Percentiles rank a stretch among this genome's conserved stretches.
phyloP scores from a whole-genome alignment of 768 basidiomycete genomes.

The Fibroporia radiculosa region DNA sequence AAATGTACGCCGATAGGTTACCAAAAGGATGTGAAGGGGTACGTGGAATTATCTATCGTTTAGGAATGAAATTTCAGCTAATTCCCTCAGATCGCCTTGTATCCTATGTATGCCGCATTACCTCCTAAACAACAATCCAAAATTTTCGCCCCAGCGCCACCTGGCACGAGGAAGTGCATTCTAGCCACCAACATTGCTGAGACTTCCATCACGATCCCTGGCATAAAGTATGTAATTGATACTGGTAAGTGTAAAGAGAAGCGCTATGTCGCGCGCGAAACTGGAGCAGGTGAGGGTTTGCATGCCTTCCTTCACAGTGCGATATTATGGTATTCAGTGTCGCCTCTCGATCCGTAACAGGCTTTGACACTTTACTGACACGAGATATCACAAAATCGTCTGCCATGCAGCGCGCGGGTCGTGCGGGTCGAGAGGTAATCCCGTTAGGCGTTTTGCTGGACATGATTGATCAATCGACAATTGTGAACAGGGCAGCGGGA shows the following conservation, averaged over 20 bases:
- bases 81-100: conserved; percentile 52
- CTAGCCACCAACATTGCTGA: conserved; percentile 98
- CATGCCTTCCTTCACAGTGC: not conserved
- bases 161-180: conserved; percentile 80
- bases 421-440: conserved; percentile 86
- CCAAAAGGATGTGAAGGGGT: conserved; percentile 52
- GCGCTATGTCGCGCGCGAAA: conserved; percentile 61
- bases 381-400: conserved; percentile 84
- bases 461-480: not conserved
- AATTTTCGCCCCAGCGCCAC: conserved; percentile 63
- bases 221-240: conserved; percentile 92
- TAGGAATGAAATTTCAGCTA: not conserved
- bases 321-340: not conserved
- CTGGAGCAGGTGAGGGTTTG: conserved; percentile 51
- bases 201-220: conserved; percentile 95
- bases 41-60: not conserved
- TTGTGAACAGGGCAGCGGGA: conserved; percentile 55
- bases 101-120: conserved; percentile 84
- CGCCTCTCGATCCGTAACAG: conserved; percentile 29
- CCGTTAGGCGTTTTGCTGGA: not conserved
- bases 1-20: conserved; percentile 58
- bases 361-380: conserved; percentile 81
- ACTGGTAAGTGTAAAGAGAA: conserved; percentile 96
- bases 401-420: conserved; percentile 90
- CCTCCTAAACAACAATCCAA: conserved; percentile 68